Conservation (phyloP, 169 alveolate genomes). For the Miamiensis avidus region DNA sequence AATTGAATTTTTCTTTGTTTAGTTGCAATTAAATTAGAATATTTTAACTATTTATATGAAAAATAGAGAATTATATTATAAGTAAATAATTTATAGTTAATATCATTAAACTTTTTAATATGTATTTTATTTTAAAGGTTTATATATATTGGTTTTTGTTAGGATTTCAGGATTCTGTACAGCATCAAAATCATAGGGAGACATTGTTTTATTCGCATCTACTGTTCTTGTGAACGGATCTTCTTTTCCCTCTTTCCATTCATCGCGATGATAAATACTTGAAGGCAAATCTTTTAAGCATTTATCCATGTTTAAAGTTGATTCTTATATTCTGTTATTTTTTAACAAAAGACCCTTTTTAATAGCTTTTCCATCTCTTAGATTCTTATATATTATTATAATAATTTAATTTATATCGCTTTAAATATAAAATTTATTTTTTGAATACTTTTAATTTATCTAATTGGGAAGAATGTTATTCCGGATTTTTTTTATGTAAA, state of each 20-base stretch:
- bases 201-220: neutral
- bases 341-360: conserved; percentile 19
- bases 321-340: conserved; percentile 10
- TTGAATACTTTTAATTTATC: conserved; percentile 21
- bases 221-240: conserved; percentile 11
- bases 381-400: neutral
- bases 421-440: neutral
- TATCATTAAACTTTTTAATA: neutral
- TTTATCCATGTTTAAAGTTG: conserved; percentile 14
- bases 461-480: conserved; percentile 1
- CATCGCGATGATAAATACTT: conserved; percentile 9
- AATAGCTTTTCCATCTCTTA: conserved; percentile 20
- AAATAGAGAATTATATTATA: no score
- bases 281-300: conserved; percentile 7
- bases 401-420: neutral
- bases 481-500: conserved; percentile 10
- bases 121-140: conserved; percentile 16
- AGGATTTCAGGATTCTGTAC: conserved; percentile 13
- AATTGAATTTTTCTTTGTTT: no score
- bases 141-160: conserved; percentile 17
- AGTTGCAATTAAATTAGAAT: no score
- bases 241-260: neutral
- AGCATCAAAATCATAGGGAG: conserved; percentile 18
- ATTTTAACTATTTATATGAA: no score
- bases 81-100: no score